Base-by-base conservation (phyloP, 2,329 filamentous ascomycete species). In the Fusarium torreyae region DNA sequence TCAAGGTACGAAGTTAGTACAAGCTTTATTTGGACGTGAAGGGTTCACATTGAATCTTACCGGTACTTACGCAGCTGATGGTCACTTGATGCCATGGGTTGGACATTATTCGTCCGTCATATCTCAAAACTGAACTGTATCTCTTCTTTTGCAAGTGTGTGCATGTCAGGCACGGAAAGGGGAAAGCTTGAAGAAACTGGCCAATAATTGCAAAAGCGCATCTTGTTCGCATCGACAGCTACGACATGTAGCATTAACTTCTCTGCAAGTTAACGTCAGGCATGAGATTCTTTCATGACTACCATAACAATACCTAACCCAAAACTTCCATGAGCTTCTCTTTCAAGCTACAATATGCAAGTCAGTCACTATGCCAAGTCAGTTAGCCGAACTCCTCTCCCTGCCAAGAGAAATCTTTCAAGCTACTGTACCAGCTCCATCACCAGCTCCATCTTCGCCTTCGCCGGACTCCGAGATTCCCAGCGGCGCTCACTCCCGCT, bases 1-100 rank as follows among this genome's bases (percentile, higher is more conserved):
- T 22, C 11, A n/a, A 50, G 49, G 53, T 70, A 70, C 68, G 63
- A 60, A 22, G 49, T 58, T 40, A 49, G 62, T 65, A 70, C 68
- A 70, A 70, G 67, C 68, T 68, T 69, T 46, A 10, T 20, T 39
- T 26, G 28, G 40, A 26, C 24, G 24, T 43, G 63, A 68, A 34
- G 46, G 39, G 56, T 50, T 34, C 33, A 22, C 13, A 15, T 42
- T 20, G 18, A 20, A 20, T 20, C 18, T 20, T 20, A 20, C 18
- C 18, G 18, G 18, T 20, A 20, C 10, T 40, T 42, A 20, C n/a
- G 26, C 42, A 51, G 44, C 38, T 36, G 40, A 38, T n/a, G 36
- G 48, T 46, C 59, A 56, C 36, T 52, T 52, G 58, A 59, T 56
- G 44, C 26, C 22, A 17, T 8, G 14, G 20, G 24, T 40, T 52